Base-by-base conservation (phyloP, 176 grass and related monocot genomes). In the Lolium rigidum region DNA sequence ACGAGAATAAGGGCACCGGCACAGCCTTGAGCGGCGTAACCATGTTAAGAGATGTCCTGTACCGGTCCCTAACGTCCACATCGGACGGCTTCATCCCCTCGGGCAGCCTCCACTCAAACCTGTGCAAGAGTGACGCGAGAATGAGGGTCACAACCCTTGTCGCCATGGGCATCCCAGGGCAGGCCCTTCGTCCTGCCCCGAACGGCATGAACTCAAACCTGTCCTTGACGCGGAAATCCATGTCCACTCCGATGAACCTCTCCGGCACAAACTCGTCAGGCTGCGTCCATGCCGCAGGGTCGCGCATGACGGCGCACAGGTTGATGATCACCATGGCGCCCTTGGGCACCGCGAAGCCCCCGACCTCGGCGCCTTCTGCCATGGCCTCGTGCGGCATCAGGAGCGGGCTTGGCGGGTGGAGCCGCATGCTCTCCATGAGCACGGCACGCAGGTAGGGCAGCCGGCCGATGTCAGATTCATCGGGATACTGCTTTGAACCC, bases 371-470 rank as follows among this genome's bases (percentile, higher is more conserved):
- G 81, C 83, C 88, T 43, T 87, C 89, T 11, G 76, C 46, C 20
- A 80, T 61, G 38, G 78, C 86, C 51, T 68, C 24, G 87, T 85
- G 94, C 58, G 76, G 94, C n/a, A 95, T 50, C 49, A 88, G 43
- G 41, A 95, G 65, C 66, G 89, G 91, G 58, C 86, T 87, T 63
- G 89, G 46, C 26, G 91, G 84, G 79, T 93, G 83, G 5, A 93
- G 82, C 9, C 94, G 86, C 90, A 95, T 83, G 5, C 41, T 77
- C 69, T 95, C 93, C 81, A 90, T 95, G 5, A 89, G 24, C 58
- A 93, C 86, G 57, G 86, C 63, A 7, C 82, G 83, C 15, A 93
- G 88, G 17, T 90, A 95, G 0, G 83, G 67, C 20, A 95, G 86
- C 49, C 15, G 59, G 70, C 6, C 11, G 60, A 85, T 12, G 84